Evolutionary conservation across 345 rosid species (phyloP), one percentile per base, ranked within the genome.

Genomic region (Populus alba): DNA sequence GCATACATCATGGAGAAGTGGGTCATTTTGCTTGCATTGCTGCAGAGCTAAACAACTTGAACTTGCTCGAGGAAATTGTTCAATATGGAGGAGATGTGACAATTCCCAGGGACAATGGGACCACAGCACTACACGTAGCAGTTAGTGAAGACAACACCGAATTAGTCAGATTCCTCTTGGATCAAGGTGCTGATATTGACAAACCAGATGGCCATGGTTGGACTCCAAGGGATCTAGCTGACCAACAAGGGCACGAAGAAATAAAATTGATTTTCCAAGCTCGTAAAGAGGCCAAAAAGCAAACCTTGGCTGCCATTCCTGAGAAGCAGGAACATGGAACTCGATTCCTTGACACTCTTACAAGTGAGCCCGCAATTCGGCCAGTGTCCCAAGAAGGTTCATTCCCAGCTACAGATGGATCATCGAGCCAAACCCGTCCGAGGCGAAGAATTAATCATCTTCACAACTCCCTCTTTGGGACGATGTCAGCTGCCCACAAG

Each of bases 161-260:
- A 75, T 88, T 91, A 22, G 94, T 92, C 7, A 86, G 81, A 77
- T 95, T 83, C 85, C 91, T 95, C 17, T 66, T 95, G 47, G 87
- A 87, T 45, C 86, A 85, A 72, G 96, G 98, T 4, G 94, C 97
- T 3, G 86, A 90, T 20, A 72, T 88, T 25, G 92, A 91, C 85
- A 85, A 87, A 80, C 88, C 84, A 1, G 98, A 92, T 53, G 73
- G 67, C 79, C 85, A 87, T 6, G 85, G 90, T 22, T 93, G 99
- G 97, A 90, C 90, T 8, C 86, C 97, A 0, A 84, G 83, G 79
- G 90, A 85, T 75, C 88, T 95, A 70, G 98, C 97, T 17, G 97
- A 93, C 20, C 97, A 93, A 79, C 97, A 93, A 73, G 96, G 94
- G 6, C 98, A 91, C 22, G 96, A 92, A 69, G 94, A 93, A 55